Percentiles rank a stretch among this genome's conserved stretches.
Evolutionary conservation across 2,329 filamentous ascomycete genomes (phyloP).

Genomic region (Penicillium sp.): DNA sequence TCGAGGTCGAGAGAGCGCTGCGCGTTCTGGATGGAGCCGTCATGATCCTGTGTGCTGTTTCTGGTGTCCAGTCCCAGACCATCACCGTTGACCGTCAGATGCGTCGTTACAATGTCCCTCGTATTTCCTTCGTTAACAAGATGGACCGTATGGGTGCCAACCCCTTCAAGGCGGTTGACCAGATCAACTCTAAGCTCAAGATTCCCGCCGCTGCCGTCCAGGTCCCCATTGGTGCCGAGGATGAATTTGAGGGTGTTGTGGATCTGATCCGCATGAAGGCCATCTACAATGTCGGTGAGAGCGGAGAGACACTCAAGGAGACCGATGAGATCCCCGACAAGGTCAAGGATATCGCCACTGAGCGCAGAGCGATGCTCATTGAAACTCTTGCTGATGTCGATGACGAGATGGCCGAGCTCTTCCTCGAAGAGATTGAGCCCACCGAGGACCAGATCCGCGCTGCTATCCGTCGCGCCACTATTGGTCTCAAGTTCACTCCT

Average conservation of each 20-base stretch:
- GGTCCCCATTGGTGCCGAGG: conserved; percentile 89
- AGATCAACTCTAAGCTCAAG: conserved; percentile 95
- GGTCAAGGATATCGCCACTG: conserved; percentile 70
- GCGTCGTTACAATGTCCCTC: conserved; percentile 94
- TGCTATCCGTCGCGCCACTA: conserved; percentile 89
- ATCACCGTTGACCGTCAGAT: conserved; percentile 98
- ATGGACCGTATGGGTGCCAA: conserved; percentile 99
- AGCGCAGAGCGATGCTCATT: conserved; percentile 82
- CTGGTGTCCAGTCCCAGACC: conserved; percentile 95
- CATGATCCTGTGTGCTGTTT: conserved; percentile 97
- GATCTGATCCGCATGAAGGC: conserved; percentile 91
- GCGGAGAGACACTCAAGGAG: conserved; percentile 74
- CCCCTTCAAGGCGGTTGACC: conserved; percentile 94
- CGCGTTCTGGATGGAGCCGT: conserved; percentile 94
- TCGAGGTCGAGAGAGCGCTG: conserved; percentile 94
- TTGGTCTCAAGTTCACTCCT: conserved; percentile 83
- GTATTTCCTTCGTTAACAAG: conserved; percentile 97
- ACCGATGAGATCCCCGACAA: conserved; percentile 82
- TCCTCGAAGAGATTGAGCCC: conserved; percentile 82
- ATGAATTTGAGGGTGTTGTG: conserved; percentile 88
- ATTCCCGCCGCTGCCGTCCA: conserved; percentile 91
- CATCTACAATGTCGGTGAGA: conserved; percentile 84
- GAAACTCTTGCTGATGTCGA: conserved; percentile 97
- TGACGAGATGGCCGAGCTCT: conserved; percentile 94
- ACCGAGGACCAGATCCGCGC: conserved; percentile 81